Percentiles rank a stretch among this genome's conserved stretches.
Conservation (phyloP, 148 eudicot species). For the Amaranthus palmeri region DNA sequence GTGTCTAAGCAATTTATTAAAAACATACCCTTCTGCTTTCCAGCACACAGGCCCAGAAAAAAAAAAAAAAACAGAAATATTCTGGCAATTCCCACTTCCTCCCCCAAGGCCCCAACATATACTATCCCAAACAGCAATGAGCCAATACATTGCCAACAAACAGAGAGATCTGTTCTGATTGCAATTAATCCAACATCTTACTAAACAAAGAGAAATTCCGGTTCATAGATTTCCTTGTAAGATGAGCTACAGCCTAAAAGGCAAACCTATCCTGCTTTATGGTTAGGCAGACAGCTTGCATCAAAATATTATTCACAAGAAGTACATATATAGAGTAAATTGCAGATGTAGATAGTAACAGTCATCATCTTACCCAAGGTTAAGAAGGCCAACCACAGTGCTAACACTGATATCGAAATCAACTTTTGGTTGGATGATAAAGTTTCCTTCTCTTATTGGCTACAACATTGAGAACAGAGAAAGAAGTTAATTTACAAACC, state of each 20-base stretch:
- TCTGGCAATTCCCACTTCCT: too few species aligned
- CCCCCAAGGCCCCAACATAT: too few species aligned
- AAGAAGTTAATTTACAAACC: neutral
- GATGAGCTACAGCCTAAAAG: neutral
- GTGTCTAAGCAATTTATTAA: too few species aligned
- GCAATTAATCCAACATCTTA: neutral
- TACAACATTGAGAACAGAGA: slow-evolving; percentile 23
- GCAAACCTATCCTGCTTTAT: neutral
- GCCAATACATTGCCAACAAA: too few species aligned
- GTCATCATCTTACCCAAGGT: slow-evolving; percentile 69
- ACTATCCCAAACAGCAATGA: too few species aligned
- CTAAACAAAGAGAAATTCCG: neutral
- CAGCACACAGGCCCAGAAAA: too few species aligned
- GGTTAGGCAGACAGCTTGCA: neutral
- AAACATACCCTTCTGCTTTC: too few species aligned
- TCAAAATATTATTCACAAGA: neutral
- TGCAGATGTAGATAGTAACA: neutral
- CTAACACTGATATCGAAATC: slow-evolving; percentile 94
- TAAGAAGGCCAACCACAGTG: slow-evolving; percentile 96
- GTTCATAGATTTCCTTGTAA: neutral
- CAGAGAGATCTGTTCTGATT: too few species aligned
- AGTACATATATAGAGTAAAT: neutral
- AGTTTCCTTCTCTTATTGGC: slow-evolving; percentile 98
- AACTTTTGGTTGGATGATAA: slow-evolving; percentile 95
- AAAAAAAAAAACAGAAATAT: too few species aligned